Evolutionary conservation across 2,329 filamentous ascomycete genomes (phyloP).

Genomic region (Ceratocystis albifundus): DNA sequence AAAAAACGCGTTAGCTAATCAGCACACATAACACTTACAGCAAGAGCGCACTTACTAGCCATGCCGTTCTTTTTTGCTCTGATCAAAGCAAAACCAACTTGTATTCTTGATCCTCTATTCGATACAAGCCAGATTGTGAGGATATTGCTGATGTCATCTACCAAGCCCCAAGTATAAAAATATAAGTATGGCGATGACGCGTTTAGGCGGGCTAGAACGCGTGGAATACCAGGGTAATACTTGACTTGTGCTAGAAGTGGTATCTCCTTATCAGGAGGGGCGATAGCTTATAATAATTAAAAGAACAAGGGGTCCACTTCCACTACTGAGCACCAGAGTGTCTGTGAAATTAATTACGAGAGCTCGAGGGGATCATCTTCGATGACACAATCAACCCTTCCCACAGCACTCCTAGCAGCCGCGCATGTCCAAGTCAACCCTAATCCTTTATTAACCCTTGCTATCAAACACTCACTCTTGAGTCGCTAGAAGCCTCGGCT

Average conservation of each 20-base stretch:
- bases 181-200: conserved; percentile 17
- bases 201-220: conserved; percentile 10
- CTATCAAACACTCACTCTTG: too few relatives aligned
- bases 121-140: background rate
- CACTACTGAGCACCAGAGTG: too few relatives aligned
- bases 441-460: too few relatives aligned
- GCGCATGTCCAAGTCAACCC: too few relatives aligned
- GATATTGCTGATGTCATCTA: conserved; percentile 13
- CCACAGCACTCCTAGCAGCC: too few relatives aligned
- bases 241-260: background rate
- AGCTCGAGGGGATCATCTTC: background rate
- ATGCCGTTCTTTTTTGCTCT: conserved; percentile 9
- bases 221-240: conserved; percentile 15
- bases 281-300: background rate
- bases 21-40: background rate
- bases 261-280: background rate
- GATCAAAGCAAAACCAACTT: background rate
- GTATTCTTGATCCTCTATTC: background rate
- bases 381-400: too few relatives aligned
- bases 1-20: background rate
- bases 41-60: conserved; percentile 18
- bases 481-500: background rate
- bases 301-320: background rate
- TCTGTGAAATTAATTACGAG: background rate
- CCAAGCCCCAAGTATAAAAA: background rate